Evolutionary conservation across 1,284 basidiomycete species (phyloP).

Genomic region (Marasmius tenuissimus): DNA sequence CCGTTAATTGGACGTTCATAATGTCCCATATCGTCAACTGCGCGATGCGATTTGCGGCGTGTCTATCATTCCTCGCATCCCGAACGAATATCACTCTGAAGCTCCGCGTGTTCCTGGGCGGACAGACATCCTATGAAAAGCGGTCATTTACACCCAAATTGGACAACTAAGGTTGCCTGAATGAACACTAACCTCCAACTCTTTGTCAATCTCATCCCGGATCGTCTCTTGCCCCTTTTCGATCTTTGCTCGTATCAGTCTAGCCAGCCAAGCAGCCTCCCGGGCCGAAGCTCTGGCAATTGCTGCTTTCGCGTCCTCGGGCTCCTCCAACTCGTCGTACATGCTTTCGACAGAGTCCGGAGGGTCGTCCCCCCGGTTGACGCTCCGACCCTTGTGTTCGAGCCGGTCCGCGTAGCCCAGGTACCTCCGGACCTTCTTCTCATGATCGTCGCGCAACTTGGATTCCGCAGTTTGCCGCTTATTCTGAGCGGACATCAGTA

Average conservation of each 20-base stretch:
- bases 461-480: constrained; percentile 53
- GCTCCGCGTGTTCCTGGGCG: constrained; percentile 75
- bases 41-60: constrained; percentile 56
- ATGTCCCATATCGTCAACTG: constrained; percentile 88
- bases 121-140: constrained; percentile 58
- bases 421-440: constrained; percentile 48
- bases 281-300: constrained; percentile 40
- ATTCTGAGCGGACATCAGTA: constrained; percentile 34
- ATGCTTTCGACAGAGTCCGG: constrained; percentile 64
- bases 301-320: constrained; percentile 39
- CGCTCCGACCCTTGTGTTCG: constrained; percentile 46
- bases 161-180: constrained; percentile 6
- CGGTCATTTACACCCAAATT: not conserved
- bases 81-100: constrained; percentile 79
- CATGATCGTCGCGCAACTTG: constrained; percentile 53
- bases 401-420: constrained; percentile 58
- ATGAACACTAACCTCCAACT: constrained; percentile 56
- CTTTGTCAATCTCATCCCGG: constrained; percentile 63
- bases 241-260: constrained; percentile 51
- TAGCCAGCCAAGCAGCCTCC: constrained; percentile 66
- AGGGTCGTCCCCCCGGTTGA: constrained; percentile 48
- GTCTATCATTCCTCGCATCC: constrained; percentile 62
- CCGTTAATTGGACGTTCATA: constrained; percentile 47
- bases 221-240: constrained; percentile 51
- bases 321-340: constrained; percentile 64